Evolutionary conservation across 176 grass and related monocot species (phyloP).

Genomic region (Aegilops tauschii): DNA sequence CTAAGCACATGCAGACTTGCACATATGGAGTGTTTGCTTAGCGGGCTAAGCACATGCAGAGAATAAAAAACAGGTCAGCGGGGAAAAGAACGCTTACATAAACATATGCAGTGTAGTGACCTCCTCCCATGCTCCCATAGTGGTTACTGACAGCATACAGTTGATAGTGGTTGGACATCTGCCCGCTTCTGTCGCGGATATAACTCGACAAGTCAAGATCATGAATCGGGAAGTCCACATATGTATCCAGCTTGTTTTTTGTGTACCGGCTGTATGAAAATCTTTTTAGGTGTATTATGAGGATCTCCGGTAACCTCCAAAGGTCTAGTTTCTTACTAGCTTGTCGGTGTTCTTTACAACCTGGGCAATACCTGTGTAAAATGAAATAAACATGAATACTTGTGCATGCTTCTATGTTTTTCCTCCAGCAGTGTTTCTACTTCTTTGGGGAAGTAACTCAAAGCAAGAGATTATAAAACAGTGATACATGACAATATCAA

Average conservation of each 20-base stretch:
- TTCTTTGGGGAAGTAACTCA: neutral
- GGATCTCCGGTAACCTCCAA: constrained; percentile 94
- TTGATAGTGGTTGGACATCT: constrained; percentile 54
- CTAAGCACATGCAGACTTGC: neutral
- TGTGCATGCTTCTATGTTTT: neutral
- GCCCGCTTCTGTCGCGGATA: constrained; percentile 39
- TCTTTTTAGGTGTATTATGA: constrained; percentile 94
- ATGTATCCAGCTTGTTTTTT: constrained; percentile 90
- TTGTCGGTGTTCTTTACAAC: constrained; percentile 82
- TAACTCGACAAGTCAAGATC: constrained; percentile 84
- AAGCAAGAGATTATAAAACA: neutral
- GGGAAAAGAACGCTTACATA: constrained; percentile 55
- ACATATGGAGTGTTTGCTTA: neutral
- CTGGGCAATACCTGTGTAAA: constrained; percentile 74
- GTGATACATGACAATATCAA: neutral
- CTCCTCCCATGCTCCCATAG: constrained; percentile 90
- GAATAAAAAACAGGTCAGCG: neutral
- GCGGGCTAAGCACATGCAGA: neutral
- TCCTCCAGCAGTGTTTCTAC: neutral
- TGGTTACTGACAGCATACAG: constrained; percentile 91
- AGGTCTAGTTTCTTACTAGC: constrained; percentile 91
- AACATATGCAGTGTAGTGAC: constrained; percentile 92
- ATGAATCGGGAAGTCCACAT: constrained; percentile 83
- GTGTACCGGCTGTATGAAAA: constrained; percentile 81
- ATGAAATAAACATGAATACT: neutral